Evolutionary conservation across 805 yeast genomes (phyloP).

Genomic region (Schwanniomyces occidentalis): DNA sequence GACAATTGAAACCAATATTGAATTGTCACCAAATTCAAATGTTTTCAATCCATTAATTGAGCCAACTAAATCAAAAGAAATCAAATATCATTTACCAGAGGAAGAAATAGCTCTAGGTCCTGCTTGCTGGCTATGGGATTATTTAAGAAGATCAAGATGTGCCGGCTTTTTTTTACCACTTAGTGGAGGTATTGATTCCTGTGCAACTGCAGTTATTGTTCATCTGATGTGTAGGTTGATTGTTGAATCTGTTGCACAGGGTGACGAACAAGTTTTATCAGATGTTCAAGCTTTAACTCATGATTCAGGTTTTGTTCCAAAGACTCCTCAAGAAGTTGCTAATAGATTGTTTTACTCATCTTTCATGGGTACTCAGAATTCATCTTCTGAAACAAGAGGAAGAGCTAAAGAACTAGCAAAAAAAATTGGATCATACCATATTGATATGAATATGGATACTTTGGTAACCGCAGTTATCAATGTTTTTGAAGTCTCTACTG

Average conservation of each 20-base stretch:
- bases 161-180: constrained; percentile 92
- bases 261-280: constrained; percentile 69
- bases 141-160: constrained; percentile 83
- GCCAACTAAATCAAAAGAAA: constrained; percentile 55
- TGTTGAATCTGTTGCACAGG: constrained; percentile 62
- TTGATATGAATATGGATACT: constrained; percentile 88
- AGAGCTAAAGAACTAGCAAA: constrained; percentile 78
- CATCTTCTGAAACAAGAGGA: constrained; percentile 80
- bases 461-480: constrained; percentile 71
- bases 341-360: constrained; percentile 78
- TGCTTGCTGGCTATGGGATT: constrained; percentile 99
- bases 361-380: constrained; percentile 95
- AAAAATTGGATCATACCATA: constrained; percentile 83
- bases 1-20: constrained; percentile 61
- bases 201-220: constrained; percentile 95
- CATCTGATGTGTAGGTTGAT: constrained; percentile 93
- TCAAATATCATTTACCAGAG: constrained; percentile 77
- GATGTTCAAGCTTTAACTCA: constrained; percentile 76
- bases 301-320: constrained; percentile 60
- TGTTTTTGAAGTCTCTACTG: constrained; percentile 86
- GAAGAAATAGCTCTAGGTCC: constrained; percentile 98
- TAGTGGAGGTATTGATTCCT: constrained; percentile 97
- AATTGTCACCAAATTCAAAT: constrained; percentile 59
- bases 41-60: constrained; percentile 60
- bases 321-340: constrained; percentile 74